A percentile compares a stretch with the other conserved stretches of the same genome.
These are phyloP conservation scores for Penicillium polonicum DNA, from an alignment of 2,329 filamentous ascomycete genomes.

Conservation along the genomic window DNA sequence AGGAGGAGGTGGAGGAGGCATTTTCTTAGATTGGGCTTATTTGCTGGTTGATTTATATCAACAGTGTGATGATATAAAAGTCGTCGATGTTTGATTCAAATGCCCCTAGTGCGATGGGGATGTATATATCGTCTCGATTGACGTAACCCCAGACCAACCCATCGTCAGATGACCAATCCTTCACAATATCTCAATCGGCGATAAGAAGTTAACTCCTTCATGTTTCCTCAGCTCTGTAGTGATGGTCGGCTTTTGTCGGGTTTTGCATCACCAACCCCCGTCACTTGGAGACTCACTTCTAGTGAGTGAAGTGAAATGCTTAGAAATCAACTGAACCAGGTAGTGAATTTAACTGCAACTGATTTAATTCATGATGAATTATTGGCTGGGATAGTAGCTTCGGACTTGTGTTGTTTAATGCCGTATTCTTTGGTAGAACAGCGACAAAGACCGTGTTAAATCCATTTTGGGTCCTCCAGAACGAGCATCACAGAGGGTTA, in stretches of 20 bases:
- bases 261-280: not conserved
- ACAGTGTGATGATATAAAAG: not conserved
- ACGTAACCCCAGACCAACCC: not conserved
- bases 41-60: too few species aligned
- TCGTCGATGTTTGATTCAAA: not conserved
- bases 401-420: too few species aligned
- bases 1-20: not conserved
- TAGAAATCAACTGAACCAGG: too few species aligned
- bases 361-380: too few species aligned
- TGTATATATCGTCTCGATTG: not conserved
- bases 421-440: not conserved
- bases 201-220: not conserved
- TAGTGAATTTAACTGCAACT: too few species aligned
- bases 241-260: not conserved
- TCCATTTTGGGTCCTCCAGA: too few species aligned
- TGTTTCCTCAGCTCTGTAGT: not conserved
- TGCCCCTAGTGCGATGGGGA: too few species aligned
- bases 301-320: too few species aligned
- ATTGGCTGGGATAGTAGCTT: too few species aligned
- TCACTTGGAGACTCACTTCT: not conserved
- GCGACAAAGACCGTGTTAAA: not conserved
- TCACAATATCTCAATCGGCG: not conserved
- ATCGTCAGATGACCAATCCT: not conserved
- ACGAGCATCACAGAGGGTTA: not conserved
- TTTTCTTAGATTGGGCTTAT: not conserved